Evolutionary conservation across 2,329 filamentous ascomycete species (phyloP).

Genomic region (Boeremia exigua): DNA sequence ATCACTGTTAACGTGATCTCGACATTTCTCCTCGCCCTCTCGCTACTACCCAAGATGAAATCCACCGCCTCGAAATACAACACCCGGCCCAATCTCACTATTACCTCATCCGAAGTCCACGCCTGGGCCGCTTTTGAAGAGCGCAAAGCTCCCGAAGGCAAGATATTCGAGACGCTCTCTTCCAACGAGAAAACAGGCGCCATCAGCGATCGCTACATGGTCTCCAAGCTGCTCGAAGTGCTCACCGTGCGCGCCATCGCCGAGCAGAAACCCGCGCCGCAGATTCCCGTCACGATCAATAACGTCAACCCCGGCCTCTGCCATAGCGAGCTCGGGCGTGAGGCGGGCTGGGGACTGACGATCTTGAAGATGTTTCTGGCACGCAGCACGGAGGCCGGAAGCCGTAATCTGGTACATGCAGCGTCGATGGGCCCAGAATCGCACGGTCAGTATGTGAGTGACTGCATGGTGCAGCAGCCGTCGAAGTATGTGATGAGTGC

Average conservation of each 20-base stretch:
- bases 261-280: slow-evolving; percentile 3
- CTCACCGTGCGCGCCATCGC: slow-evolving; percentile 29
- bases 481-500: slow-evolving; percentile 44
- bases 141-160: slow-evolving; percentile 21
- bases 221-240: slow-evolving; percentile 36
- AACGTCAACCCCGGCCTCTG: slow-evolving; percentile 18
- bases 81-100: slow-evolving; percentile 21
- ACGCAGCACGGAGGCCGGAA: slow-evolving; percentile 42
- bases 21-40: slow-evolving; percentile 58
- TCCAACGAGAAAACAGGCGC: slow-evolving; percentile 1
- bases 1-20: slow-evolving; percentile 61
- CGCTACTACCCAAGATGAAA: slow-evolving; percentile 50
- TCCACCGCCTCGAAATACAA: slow-evolving; percentile 23
- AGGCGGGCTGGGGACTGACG: slow-evolving; percentile 19
- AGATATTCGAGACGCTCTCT: slow-evolving; percentile 27
- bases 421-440: slow-evolving; percentile 43
- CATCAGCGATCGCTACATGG: slow-evolving; percentile 11
- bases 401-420: slow-evolving; percentile 47
- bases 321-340: slow-evolving; percentile 41
- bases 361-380: slow-evolving; percentile 31
- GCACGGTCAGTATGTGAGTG: slow-evolving; percentile 51
- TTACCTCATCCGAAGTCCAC: slow-evolving; percentile 21
- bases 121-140: slow-evolving; percentile 20
- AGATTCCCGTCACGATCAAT: slow-evolving; percentile 36
- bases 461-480: slow-evolving; percentile 39